Conservation (phyloP, 1,139 yeast species). For the Yamadazyma diospyri region DNA sequence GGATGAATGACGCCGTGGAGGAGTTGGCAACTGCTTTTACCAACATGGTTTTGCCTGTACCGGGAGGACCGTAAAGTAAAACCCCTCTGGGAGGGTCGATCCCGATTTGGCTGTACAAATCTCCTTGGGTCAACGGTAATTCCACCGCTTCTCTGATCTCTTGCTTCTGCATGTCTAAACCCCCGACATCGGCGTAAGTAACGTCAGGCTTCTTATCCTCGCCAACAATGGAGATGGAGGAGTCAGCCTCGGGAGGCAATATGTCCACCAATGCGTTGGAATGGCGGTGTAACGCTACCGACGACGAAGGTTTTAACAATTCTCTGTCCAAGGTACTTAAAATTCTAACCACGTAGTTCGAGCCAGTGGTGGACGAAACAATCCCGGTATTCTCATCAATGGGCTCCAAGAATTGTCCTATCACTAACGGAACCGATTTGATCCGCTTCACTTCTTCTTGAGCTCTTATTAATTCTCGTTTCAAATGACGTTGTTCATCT, state of each 20-base stretch:
- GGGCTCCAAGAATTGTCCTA: slow-evolving; percentile 97
- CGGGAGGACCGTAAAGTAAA: slow-evolving; percentile 95
- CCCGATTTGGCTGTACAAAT: slow-evolving; percentile 94
- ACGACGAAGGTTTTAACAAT: slow-evolving; percentile 86
- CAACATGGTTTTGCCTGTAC: slow-evolving; percentile 98
- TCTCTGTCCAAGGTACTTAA: slow-evolving; percentile 94
- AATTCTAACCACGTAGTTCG: slow-evolving; percentile 93
- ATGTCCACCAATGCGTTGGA: slow-evolving; percentile 97
- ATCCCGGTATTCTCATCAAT: slow-evolving; percentile 96
- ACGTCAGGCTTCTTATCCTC: slow-evolving; percentile 93
- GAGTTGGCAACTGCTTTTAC: slow-evolving; percentile 98
- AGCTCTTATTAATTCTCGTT: slow-evolving; percentile 90
- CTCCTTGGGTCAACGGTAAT: slow-evolving; percentile 93
- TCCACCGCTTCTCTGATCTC: slow-evolving; percentile 99
- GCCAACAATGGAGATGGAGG: slow-evolving; percentile 90
- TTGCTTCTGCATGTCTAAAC: slow-evolving; percentile 97
- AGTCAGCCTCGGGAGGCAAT: slow-evolving; percentile 97
- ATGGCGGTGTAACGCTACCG: slow-evolving; percentile 97
- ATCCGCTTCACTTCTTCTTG: slow-evolving; percentile 98
- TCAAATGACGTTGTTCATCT: slow-evolving; percentile 95
- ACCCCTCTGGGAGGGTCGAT: slow-evolving; percentile 99
- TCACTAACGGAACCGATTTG: slow-evolving; percentile 95
- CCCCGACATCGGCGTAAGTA: slow-evolving; percentile 93
- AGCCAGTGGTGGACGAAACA: slow-evolving; percentile 95
- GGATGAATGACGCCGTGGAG: slow-evolving; percentile 90